phyloP scores from a whole-genome alignment of 2,329 filamentous ascomycete genomes.

The Aspergillus unguis region DNA sequence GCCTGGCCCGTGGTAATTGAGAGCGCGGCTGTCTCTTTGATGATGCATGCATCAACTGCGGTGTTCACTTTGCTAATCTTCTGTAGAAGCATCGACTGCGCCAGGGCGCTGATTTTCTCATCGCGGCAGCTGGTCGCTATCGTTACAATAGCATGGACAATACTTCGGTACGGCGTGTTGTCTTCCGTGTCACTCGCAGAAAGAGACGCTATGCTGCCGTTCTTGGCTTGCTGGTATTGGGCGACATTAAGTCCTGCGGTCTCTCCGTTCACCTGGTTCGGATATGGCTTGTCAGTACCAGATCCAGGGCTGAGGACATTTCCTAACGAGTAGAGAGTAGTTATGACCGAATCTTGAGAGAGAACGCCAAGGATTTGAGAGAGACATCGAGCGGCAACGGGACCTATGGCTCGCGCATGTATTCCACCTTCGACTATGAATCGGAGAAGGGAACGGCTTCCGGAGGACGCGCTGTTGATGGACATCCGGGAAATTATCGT shows the following conservation, averaged over 20 bases:
- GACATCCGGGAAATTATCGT: constrained; percentile 76
- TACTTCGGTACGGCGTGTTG: constrained; percentile 72
- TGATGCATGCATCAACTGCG: constrained; percentile 77
- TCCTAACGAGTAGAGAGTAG: constrained; percentile 91
- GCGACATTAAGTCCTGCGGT: constrained; percentile 48
- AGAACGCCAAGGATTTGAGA: constrained; percentile 76
- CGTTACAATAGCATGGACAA: constrained; percentile 93
- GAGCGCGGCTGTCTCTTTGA: constrained; percentile 74
- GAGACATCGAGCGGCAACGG: constrained; percentile 77
- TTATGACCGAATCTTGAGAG: constrained; percentile 90
- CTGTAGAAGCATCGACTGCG: constrained; percentile 93
- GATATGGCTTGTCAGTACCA: constrained; percentile 46
- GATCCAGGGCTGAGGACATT: constrained; percentile 81
- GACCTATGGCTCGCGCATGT: constrained; percentile 63
- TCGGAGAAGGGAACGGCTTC: constrained; percentile 75
- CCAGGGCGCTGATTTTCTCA: constrained; percentile 87
- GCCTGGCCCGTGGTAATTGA: constrained; percentile 72
- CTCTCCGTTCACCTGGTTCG: constrained; percentile 28
- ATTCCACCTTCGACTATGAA: constrained; percentile 81
- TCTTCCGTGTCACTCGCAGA: constrained; percentile 74
- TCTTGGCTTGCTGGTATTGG: constrained; percentile 31
- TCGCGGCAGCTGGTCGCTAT: constrained; percentile 79
- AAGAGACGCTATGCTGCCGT: constrained; percentile 63
- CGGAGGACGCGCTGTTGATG: constrained; percentile 66
- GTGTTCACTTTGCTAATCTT: constrained; percentile 84